Evolutionary conservation across 129 eudicot genomes (phyloP).

Genomic region (Flaveria sonorensis): DNA sequence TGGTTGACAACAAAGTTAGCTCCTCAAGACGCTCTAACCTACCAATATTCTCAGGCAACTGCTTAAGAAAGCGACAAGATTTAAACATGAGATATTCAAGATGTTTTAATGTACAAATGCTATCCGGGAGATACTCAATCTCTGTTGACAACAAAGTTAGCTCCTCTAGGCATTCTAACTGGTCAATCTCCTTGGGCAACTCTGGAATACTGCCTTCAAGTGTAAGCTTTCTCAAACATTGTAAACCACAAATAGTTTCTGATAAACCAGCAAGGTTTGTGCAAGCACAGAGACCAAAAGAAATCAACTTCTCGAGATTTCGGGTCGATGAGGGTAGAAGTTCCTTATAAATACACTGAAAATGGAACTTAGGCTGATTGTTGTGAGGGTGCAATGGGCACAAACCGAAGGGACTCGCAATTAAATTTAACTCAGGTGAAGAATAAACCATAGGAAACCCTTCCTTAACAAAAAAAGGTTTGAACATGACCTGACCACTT

Average conservation of each 20-base stretch:
- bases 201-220: slow-evolving; percentile 14
- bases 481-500: not conserved
- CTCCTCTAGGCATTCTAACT: not conserved
- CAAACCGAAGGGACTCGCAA: not conserved
- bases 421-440: not conserved
- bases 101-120: too few species aligned
- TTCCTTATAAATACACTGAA: not conserved
- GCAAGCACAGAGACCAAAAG: slow-evolving; percentile 16
- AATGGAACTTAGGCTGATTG: not conserved
- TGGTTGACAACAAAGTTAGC: not conserved
- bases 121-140: too few species aligned
- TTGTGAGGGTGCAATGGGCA: slow-evolving; percentile 6
- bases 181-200: slow-evolving; percentile 4
- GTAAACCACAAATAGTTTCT: slow-evolving; percentile 17
- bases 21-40: slow-evolving; percentile 1
- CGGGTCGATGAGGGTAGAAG: not conserved
- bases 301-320: slow-evolving; percentile 13
- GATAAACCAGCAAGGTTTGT: not conserved
- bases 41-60: too few species aligned
- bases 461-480: not conserved
- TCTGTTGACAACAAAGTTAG: too few species aligned
- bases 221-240: slow-evolving; percentile 14
- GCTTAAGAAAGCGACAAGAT: too few species aligned
- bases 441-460: not conserved
- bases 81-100: too few species aligned